These are phyloP conservation scores for Paraleonurus japonicus DNA, from an alignment of 257 asterid genomes.

Conservation along the genomic window DNA sequence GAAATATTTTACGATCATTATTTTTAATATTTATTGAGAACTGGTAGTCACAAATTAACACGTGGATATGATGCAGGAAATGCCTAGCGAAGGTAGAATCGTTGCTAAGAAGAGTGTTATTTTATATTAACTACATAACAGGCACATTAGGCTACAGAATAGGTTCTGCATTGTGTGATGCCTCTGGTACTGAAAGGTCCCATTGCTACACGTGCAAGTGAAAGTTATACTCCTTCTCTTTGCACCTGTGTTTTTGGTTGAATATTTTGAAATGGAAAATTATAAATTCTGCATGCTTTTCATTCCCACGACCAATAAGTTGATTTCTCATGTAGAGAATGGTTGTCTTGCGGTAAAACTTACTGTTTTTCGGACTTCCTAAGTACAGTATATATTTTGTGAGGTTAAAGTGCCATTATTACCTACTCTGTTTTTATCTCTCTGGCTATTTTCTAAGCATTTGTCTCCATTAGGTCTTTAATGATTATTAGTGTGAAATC, in stretches of 20 bases:
- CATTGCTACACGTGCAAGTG: neutral
- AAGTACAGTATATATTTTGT: neutral
- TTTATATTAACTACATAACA: neutral
- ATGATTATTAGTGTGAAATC: neutral
- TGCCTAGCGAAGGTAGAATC: neutral
- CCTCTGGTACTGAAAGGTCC: neutral
- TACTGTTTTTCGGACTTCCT: constrained; percentile 13
- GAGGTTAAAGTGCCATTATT: neutral
- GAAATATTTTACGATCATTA: neutral
- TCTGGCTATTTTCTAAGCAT: neutral
- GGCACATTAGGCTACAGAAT: neutral
- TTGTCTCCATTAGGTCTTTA: constrained; percentile 1
- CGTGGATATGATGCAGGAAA: constrained; percentile 3
- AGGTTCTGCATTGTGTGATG: neutral
- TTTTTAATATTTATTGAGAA: neutral
- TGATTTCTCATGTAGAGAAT: constrained; percentile 6
- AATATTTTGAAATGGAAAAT: neutral
- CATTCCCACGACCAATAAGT: constrained; percentile 7
- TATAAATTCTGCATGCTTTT: constrained; percentile 5
- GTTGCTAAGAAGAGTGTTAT: neutral
- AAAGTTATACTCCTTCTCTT: neutral
- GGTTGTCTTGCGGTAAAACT: neutral
- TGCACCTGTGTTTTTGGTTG: neutral
- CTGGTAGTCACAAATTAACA: constrained; percentile 10
- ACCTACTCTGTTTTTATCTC: neutral